Conservation (phyloP, 495 filamentous ascomycete species). For the Tuber magnatum region DNA sequence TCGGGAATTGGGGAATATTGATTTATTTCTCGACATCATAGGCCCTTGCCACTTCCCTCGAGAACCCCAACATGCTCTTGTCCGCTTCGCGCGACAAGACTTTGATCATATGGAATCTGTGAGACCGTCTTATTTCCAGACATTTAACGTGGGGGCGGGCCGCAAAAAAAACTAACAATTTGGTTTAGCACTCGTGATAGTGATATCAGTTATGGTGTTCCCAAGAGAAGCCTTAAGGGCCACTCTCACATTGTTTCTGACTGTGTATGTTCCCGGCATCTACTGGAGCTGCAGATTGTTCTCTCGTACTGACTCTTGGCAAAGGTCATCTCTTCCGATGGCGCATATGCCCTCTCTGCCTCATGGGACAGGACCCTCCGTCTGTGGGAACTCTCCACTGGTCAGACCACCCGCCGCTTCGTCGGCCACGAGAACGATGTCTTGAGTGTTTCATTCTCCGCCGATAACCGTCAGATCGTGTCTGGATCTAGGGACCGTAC, state of each 20-base stretch:
- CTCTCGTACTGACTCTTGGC: slow-evolving; percentile 34
- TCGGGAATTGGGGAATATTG: not conserved
- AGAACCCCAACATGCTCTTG: slow-evolving; percentile 99
- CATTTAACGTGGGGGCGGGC: not conserved
- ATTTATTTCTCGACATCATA: slow-evolving; percentile 11
- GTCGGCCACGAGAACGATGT: slow-evolving; percentile 99
- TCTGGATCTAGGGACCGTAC: slow-evolving; percentile 94
- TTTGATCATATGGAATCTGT: slow-evolving; percentile 98
- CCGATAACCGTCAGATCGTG: slow-evolving; percentile 99
- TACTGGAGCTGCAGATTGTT: slow-evolving; percentile 40
- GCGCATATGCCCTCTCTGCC: slow-evolving; percentile 96
- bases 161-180: slow-evolving; percentile 21
- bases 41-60: slow-evolving; percentile 90
- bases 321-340: slow-evolving; percentile 98
- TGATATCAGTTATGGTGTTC: slow-evolving; percentile 92
- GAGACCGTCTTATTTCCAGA: slow-evolving; percentile 17
- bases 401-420: slow-evolving; percentile 93
- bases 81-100: slow-evolving; percentile 96
- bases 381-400: slow-evolving; percentile 96
- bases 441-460: slow-evolving; percentile 99
- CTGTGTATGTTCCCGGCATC: slow-evolving; percentile 65
- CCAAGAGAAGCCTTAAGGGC: slow-evolving; percentile 94
- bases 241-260: slow-evolving; percentile 99
- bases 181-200: slow-evolving; percentile 64
- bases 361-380: slow-evolving; percentile 99